These are phyloP conservation scores for Dacryopinax primogenitus DNA, from an alignment of 768 basidiomycete genomes.

Conservation along the genomic window DNA sequence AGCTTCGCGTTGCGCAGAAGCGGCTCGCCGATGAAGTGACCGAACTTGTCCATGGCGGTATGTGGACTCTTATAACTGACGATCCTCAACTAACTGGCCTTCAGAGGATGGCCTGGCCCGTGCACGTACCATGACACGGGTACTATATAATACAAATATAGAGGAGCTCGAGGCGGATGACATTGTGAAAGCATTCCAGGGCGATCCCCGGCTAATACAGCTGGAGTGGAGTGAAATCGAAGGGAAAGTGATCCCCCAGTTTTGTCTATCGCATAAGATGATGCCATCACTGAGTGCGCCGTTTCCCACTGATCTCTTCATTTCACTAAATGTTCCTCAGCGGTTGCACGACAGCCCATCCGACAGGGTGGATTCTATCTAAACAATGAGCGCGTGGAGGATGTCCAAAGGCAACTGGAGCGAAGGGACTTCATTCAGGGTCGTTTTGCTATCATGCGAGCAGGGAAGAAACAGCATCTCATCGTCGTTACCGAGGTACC, in stretches of 20 bases:
- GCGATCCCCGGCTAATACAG: conserved; percentile 50
- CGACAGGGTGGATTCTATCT: conserved; percentile 58
- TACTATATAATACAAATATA: conserved; percentile 34
- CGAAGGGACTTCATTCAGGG: conserved; percentile 44
- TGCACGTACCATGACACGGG: conserved; percentile 35
- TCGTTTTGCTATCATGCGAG: conserved; percentile 50
- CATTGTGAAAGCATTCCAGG: conserved; percentile 46
- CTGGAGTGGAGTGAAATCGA: conserved; percentile 41
- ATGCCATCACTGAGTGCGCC: conserved; percentile 50
- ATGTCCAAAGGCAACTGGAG: conserved; percentile 34
- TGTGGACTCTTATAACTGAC: conserved; percentile 18
- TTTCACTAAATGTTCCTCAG: neutral
- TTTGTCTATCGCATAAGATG: conserved; percentile 48
- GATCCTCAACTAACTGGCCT: neutral
- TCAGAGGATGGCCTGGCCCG: conserved; percentile 32
- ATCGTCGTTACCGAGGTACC: conserved; percentile 34
- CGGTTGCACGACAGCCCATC: conserved; percentile 55
- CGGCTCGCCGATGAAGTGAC: conserved; percentile 47
- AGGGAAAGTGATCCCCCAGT: conserved; percentile 42
- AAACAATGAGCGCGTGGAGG: conserved; percentile 49
- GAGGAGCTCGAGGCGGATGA: conserved; percentile 40
- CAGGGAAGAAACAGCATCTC: conserved; percentile 59
- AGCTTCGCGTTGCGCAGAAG: conserved; percentile 37
- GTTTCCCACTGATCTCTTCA: conserved; percentile 12
- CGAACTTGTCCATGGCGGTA: conserved; percentile 46